Conservation (phyloP, 768 basidiomycete genomes). For the Lentinus tigrinus region DNA sequence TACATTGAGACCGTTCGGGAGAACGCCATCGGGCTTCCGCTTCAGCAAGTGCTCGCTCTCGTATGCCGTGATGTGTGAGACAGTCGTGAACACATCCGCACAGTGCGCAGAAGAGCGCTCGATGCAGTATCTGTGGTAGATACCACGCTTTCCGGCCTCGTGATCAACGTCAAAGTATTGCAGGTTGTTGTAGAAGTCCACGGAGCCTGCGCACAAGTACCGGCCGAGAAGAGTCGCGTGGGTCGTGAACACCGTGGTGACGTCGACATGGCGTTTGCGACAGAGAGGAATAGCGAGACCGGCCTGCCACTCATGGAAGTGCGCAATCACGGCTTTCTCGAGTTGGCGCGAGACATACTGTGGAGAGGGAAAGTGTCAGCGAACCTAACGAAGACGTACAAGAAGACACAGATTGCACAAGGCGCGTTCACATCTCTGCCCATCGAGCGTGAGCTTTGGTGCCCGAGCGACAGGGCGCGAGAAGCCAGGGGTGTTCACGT, state of each 20-base stretch:
- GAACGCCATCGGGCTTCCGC: slow-evolving; percentile 94
- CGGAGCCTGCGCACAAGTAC: slow-evolving; percentile 96
- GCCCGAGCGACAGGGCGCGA: not conserved
- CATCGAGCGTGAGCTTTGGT: not conserved
- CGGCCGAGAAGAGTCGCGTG: slow-evolving; percentile 98
- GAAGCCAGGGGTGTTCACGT: not conserved
- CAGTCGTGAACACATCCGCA: slow-evolving; percentile 97
- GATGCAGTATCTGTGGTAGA: slow-evolving; percentile 98
- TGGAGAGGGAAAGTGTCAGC: not conserved
- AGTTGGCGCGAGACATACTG: slow-evolving; percentile 84
- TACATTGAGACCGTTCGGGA: slow-evolving; percentile 97
- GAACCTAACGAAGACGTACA: not conserved
- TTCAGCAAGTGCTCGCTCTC: slow-evolving; percentile 96
- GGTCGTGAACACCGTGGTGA: slow-evolving; percentile 98
- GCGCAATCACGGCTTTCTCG: slow-evolving; percentile 86
- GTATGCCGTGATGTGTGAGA: slow-evolving; percentile 97
- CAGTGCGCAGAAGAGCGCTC: slow-evolving; percentile 94
- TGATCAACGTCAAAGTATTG: slow-evolving; percentile 99
- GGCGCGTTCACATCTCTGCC: not conserved
- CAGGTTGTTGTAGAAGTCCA: slow-evolving; percentile 99
- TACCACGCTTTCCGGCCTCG: slow-evolving; percentile 97
- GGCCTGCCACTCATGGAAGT: slow-evolving; percentile 99
- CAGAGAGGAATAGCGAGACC: slow-evolving; percentile 94
- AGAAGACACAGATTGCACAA: not conserved
- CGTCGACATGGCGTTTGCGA: slow-evolving; percentile 94